Evolutionary conservation across 148 eudicot genomes (phyloP), one percentile per base, ranked within the genome.

Genomic region (Rhododendron ferrugineum): DNA sequence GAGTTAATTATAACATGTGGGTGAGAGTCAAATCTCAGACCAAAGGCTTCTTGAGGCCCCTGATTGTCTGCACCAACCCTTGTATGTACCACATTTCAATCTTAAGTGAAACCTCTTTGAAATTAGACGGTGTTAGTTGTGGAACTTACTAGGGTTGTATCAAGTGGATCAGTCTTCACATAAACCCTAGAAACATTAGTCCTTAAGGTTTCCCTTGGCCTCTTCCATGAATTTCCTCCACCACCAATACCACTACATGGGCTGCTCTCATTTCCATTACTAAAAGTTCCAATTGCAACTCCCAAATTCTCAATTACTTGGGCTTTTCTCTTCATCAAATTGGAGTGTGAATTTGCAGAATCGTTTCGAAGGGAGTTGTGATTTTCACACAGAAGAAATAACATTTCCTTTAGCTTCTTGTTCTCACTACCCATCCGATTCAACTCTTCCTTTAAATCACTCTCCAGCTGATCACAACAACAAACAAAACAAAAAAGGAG

Each of bases 361-460:
- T 84, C 23, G 9, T 42, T 81, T 42, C 64, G 84, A 60, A 87
- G 47, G 49, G 85, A 36, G 3, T 72, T 80, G 76, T 80, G 81
- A 44, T 86, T 87, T 56, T 74, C 81, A 11, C 74, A 66, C 44
- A 87, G 36, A 3, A 84, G 20, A 2, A 44, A 52, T 5, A 90
- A 86, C 92, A 81, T 83, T 78, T 90, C 86, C 0, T 84, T 88
- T 50, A 90, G 87, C 85, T 62, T 87, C 87, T 87, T 88, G 87
- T 90, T 90, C 87, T 88, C 87, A 7, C 66, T 46, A 34, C 46
- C 83, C 74, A 87, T 74, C n/a, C 78, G 83, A 20, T 85, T 84
- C n/a, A 90, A 49, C 81, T 90, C 88, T 10, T 87, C 83, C 0
- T 83, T 56, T 79, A 86, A 34, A 1, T 5, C 85, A 37, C 46